These are phyloP conservation scores for Pestalotiopsis sp. DNA, from an alignment of 2,329 filamentous ascomycete species.

Conservation along the genomic window DNA sequence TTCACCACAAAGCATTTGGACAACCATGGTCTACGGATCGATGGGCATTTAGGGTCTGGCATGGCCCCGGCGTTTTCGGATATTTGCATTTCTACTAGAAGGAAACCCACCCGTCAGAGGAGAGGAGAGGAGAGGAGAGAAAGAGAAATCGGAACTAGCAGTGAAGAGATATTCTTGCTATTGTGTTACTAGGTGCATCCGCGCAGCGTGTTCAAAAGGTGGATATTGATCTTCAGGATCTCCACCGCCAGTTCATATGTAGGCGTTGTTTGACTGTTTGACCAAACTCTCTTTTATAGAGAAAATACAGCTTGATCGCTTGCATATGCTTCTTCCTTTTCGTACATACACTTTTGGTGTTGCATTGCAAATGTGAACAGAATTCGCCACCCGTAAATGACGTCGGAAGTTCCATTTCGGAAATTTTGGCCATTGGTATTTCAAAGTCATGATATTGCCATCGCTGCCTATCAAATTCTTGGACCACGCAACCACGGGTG, in stretches of 20 bases:
- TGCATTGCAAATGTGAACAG: not conserved
- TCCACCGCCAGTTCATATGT: not conserved
- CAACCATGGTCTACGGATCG: not conserved
- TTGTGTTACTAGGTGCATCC: not conserved
- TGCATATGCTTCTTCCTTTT: not conserved
- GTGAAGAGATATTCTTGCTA: not conserved
- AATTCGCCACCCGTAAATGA: not conserved
- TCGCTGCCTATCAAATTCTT: not conserved
- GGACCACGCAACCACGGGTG: no score
- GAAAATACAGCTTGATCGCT: not conserved
- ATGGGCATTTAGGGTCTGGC: slow-evolving; percentile 2
- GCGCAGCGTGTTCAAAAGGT: not conserved
- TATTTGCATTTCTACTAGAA: not conserved
- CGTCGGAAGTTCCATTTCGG: not conserved
- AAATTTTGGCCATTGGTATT: not conserved
- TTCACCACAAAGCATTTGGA: not conserved
- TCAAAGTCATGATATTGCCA: not conserved
- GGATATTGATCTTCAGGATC: not conserved
- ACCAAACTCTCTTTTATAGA: not conserved
- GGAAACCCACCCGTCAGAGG: not conserved
- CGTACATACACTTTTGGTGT: not conserved
- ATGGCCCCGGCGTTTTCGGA: slow-evolving; percentile 10
- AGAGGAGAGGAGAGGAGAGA: not conserved
- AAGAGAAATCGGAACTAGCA: not conserved
- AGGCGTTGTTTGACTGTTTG: not conserved